phyloP scores from a whole-genome alignment of 805 yeast species.

The Starmerella davenportii region DNA sequence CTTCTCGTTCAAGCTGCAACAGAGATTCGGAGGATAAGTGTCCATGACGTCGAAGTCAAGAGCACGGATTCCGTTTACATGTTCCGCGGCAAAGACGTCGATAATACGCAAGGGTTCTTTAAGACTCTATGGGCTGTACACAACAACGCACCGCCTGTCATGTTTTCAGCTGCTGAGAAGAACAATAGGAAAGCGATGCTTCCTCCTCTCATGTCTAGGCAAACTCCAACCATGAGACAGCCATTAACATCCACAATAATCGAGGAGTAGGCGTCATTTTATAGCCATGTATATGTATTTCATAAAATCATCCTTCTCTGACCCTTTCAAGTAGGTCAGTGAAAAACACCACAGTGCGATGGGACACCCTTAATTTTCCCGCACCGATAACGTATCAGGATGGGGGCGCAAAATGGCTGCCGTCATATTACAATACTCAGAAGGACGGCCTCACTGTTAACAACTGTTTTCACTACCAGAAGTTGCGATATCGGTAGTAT shows the following conservation, averaged over 20 bases:
- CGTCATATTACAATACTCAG: too few relatives aligned
- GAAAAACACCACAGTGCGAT: too few relatives aligned
- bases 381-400: too few relatives aligned
- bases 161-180: background rate
- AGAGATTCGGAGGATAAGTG: conserved; percentile 14
- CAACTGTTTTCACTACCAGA: too few relatives aligned
- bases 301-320: too few relatives aligned
- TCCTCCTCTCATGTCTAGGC: conserved; percentile 12
- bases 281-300: too few relatives aligned
- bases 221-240: conserved; percentile 6
- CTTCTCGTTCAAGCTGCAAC: conserved; percentile 2
- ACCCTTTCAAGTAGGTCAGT: too few relatives aligned
- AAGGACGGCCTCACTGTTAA: too few relatives aligned
- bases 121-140: conserved; percentile 10
- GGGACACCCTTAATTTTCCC: too few relatives aligned
- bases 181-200: conserved; percentile 10
- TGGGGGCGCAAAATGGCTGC: too few relatives aligned
- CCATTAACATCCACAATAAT: conserved; percentile 12
- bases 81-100: conserved; percentile 17
- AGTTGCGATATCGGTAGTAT: too few relatives aligned
- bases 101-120: conserved; percentile 12
- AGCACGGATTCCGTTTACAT: conserved; percentile 14
- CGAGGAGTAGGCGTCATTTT: conserved; percentile 13
- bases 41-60: conserved; percentile 17
- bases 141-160: background rate